These are phyloP conservation scores for Scheffersomyces parashehatae DNA, from an alignment of 1,139 yeast species.

Conservation along the genomic window DNA sequence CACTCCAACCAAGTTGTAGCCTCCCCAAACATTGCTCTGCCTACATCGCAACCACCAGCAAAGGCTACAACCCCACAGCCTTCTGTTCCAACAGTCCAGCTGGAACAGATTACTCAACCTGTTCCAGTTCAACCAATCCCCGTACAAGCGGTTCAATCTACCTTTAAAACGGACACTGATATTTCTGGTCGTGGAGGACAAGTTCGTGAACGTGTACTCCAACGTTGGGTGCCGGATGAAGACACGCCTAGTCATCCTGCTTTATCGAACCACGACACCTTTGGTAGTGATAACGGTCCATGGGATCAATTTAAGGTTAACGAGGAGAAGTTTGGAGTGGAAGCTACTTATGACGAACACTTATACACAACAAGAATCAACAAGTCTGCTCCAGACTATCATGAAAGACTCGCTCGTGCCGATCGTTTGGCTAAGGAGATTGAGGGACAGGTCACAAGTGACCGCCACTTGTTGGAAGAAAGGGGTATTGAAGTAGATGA, in stretches of 20 bases:
- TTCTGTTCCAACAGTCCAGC: background rate
- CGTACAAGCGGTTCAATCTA: constrained; percentile 6
- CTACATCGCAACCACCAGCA: constrained; percentile 1
- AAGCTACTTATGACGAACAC: constrained; percentile 84
- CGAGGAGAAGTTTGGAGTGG: constrained; percentile 84
- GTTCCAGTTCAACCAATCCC: background rate
- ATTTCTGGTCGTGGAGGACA: constrained; percentile 53
- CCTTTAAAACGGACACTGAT: constrained; percentile 82
- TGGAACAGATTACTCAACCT: background rate
- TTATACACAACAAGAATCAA: constrained; percentile 86
- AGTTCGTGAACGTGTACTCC: constrained; percentile 67
- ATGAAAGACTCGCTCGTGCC: constrained; percentile 66
- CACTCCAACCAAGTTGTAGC: constrained; percentile 1
- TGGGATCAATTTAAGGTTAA: constrained; percentile 98
- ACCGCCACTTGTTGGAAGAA: constrained; percentile 86
- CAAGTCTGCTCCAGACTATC: constrained; percentile 71
- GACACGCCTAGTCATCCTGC: constrained; percentile 22
- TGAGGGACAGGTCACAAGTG: constrained; percentile 66
- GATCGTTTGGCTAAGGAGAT: constrained; percentile 81
- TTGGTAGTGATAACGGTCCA: constrained; percentile 22
- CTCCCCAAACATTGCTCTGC: background rate
- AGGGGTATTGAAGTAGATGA: constrained; percentile 79
- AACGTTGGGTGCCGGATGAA: constrained; percentile 83
- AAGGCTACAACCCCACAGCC: background rate
- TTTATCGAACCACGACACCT: constrained; percentile 30